Evolutionary conservation across 495 filamentous ascomycete genomes (phyloP), one percentile per base, ranked within the genome.

Genomic region (Penicillium soppii): DNA sequence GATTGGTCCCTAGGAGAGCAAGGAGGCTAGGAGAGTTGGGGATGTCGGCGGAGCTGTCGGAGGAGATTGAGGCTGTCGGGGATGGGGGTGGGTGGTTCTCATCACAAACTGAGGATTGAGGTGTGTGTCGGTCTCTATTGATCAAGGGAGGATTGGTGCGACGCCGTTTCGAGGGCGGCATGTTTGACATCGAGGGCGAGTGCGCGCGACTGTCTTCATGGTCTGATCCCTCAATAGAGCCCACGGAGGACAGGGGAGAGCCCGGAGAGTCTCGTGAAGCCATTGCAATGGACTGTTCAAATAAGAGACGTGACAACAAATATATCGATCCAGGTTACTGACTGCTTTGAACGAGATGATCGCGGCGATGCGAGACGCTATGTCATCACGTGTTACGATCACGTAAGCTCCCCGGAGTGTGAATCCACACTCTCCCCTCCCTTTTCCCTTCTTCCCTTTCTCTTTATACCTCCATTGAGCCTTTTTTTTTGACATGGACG

Each of bases 21-120:
- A 69, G 46, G 13, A 66, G 65, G 54, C 50, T 60, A 33, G 72
- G 78, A 13, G 74, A 77, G 57, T 72, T 74, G 39, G 78, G 77
- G 37, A 96, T 81, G 50, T 88, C 87, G 67, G 90, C 90, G 29
- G 87, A 88, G 52, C 88, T 94, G 62, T 98, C 95, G 35, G 85
- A 88, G 36, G 90, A 95, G 56, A 97, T 87, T 20, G 85, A 85
- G 45, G 65, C 56, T 40, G 74, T 69, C 17, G 74, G 73, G 5
- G 70, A 75, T 22, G 70, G 55, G 10, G 73, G 72, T 15, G 69
- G 63, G 6, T 70, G 77, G 29, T 60, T 49, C 19, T 71, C 70
- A 49, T 75, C 76, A 41, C 66, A 68, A 49, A 65, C 58, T 16
- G 66, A 69, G 15, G 73, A 76, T 6, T 76, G 59, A 17, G 78